phyloP scores from a whole-genome alignment of 2,329 filamentous ascomycete species.

The Pseudogymnoascus sp. region DNA sequence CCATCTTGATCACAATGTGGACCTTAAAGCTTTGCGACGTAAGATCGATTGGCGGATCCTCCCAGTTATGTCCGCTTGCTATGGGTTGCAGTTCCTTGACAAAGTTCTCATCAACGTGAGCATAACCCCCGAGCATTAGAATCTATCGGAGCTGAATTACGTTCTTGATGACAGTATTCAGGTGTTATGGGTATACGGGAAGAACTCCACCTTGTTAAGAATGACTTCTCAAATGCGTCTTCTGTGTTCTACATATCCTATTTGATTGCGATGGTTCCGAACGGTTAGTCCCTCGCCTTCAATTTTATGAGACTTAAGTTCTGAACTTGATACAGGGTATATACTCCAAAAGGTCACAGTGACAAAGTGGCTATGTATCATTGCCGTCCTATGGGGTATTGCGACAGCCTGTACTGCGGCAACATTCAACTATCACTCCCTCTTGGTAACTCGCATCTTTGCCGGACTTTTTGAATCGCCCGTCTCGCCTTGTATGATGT shows the following conservation, averaged over 20 bases:
- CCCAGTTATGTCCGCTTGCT: constrained; percentile 52
- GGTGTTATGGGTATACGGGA: constrained; percentile 54
- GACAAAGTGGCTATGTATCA: constrained; percentile 50
- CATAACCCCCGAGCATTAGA: constrained; percentile 9
- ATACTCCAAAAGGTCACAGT: constrained; percentile 52
- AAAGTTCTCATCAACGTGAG: constrained; percentile 54
- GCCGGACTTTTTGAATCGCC: constrained; percentile 53
- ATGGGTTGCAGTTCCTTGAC: constrained; percentile 55
- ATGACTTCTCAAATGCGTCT: constrained; percentile 55
- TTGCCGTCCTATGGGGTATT: constrained; percentile 51
- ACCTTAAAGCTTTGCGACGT: constrained; percentile 39
- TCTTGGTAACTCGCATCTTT: constrained; percentile 48
- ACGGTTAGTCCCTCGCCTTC: constrained; percentile 34
- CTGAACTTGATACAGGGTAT: constrained; percentile 32
- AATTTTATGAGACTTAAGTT: neutral
- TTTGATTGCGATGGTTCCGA: constrained; percentile 49
- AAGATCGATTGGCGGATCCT: constrained; percentile 52
- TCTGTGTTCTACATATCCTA: constrained; percentile 56
- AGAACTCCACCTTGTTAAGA: constrained; percentile 46
- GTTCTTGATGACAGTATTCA: constrained; percentile 42
- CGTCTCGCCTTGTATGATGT: constrained; percentile 49
- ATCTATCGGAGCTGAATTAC: neutral
- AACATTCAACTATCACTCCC: constrained; percentile 41
- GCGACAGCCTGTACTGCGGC: constrained; percentile 46
- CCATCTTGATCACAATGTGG: constrained; percentile 24